Evolutionary conservation across 139 green algal genomes (phyloP).

Genomic region (Pycnococcus provasolii): DNA sequence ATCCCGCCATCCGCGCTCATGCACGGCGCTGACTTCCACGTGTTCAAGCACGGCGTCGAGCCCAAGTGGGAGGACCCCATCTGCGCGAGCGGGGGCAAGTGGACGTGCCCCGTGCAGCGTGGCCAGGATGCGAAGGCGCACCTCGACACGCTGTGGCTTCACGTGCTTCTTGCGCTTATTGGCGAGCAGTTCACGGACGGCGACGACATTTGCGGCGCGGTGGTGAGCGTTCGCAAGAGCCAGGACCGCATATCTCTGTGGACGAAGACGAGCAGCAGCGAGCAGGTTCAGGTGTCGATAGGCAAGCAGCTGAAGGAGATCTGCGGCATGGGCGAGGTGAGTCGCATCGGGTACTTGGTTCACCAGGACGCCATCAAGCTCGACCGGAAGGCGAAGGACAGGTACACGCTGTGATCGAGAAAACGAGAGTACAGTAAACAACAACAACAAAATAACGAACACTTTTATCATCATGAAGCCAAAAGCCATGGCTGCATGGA

Average conservation of each 20-base stretch:
- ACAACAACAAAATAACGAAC: no score
- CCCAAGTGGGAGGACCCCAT: conserved; percentile 96
- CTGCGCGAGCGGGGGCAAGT: conserved; percentile 74
- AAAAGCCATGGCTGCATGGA: no score
- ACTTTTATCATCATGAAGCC: no score
- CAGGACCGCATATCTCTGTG: conserved; percentile 85
- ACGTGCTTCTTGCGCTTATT: conserved; percentile 91
- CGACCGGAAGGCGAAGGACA: conserved; percentile 67
- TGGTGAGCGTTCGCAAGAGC: conserved; percentile 77
- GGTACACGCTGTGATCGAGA: conserved; percentile 58
- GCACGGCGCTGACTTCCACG: conserved; percentile 74
- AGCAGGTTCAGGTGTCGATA: conserved; percentile 61
- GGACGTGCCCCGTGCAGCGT: conserved; percentile 65
- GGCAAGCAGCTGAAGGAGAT: conserved; percentile 85
- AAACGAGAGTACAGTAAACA: no score
- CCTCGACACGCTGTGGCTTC: conserved; percentile 88
- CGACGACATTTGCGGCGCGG: conserved; percentile 89
- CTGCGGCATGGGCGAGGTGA: conserved; percentile 61
- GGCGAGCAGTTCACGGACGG: conserved; percentile 94
- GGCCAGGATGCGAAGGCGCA: conserved; percentile 41
- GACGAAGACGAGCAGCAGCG: conserved; percentile 65
- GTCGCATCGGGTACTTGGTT: conserved; percentile 73
- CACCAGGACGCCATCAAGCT: conserved; percentile 73
- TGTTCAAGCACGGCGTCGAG: conserved; percentile 94
- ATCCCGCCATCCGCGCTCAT: conserved; percentile 74